Evolutionary conservation across 1,284 basidiomycete species (phyloP).

Genomic region (Rhodotorula sp.): DNA sequence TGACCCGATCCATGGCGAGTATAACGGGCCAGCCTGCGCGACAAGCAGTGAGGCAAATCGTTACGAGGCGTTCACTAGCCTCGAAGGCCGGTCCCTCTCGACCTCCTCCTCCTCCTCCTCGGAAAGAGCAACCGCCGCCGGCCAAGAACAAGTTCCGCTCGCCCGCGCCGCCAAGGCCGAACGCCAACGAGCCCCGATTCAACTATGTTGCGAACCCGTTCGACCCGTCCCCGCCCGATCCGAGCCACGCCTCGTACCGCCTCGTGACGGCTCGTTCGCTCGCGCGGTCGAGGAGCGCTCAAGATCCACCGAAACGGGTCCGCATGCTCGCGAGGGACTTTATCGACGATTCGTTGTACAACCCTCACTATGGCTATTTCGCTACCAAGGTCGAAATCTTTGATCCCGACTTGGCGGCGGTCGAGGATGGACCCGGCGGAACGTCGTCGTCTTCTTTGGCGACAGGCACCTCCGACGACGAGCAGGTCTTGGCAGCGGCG

Average conservation of each 20-base stretch:
- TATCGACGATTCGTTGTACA: constrained; percentile 95
- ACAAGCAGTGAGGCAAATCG: too few species aligned
- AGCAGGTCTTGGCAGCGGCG: constrained; percentile 29
- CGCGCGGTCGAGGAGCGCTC: constrained; percentile 53
- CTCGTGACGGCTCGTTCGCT: constrained; percentile 73
- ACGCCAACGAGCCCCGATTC: constrained; percentile 23
- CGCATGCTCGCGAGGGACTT: constrained; percentile 96
- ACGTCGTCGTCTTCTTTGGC: constrained; percentile 20
- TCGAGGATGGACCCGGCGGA: background rate
- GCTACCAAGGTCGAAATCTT: constrained; percentile 86
- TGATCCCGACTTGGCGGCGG: constrained; percentile 55
- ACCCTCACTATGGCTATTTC: constrained; percentile 97
- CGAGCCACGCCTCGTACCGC: constrained; percentile 53
- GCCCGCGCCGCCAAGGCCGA: too few species aligned
- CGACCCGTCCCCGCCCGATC: constrained; percentile 29
- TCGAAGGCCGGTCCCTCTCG: too few species aligned
- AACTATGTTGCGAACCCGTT: constrained; percentile 39
- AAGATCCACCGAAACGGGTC: constrained; percentile 71
- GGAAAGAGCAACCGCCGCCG: too few species aligned
- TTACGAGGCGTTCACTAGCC: too few species aligned
- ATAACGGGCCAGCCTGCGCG: too few species aligned
- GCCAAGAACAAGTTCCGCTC: too few species aligned
- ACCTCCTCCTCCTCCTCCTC: too few species aligned
- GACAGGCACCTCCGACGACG: constrained; percentile 31
- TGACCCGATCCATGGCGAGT: too few species aligned